These are phyloP conservation scores for Fusarium tupiense DNA, from an alignment of 2,329 filamentous ascomycete genomes.

Conservation along the genomic window DNA sequence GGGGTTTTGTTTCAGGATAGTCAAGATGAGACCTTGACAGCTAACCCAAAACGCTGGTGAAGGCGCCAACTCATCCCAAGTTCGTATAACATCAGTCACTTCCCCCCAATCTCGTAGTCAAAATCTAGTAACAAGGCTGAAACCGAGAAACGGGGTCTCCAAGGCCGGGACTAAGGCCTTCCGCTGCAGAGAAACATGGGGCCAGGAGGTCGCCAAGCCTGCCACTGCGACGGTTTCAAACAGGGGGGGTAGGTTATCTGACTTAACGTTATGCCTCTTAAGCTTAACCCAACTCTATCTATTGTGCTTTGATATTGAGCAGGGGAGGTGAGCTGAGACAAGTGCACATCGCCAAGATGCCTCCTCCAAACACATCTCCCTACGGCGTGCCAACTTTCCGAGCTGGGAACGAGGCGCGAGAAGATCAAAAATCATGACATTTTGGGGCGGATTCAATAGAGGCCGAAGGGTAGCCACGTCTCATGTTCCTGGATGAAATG, in stretches of 20 bases:
- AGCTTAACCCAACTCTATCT: constrained; percentile 9
- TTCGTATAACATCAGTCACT: constrained; percentile 1
- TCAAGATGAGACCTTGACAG: constrained; percentile 20
- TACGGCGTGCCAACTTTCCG: constrained; percentile 12
- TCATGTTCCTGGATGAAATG: constrained; percentile 3
- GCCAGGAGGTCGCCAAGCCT: constrained; percentile 18
- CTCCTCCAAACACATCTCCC: constrained; percentile 15
- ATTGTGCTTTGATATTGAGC: background rate
- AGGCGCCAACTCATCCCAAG: background rate
- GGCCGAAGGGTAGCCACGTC: constrained; percentile 22
- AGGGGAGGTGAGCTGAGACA: constrained; percentile 3
- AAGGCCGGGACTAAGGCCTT: constrained; percentile 24
- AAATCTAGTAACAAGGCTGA: constrained; percentile 11
- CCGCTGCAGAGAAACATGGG: constrained; percentile 14
- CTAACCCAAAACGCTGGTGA: constrained; percentile 21
- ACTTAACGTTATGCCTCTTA: constrained; percentile 18
- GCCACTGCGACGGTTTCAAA: background rate
- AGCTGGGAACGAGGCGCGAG: constrained; percentile 3
- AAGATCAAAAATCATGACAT: constrained; percentile 3
- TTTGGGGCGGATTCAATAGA: background rate
- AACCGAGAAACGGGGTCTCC: constrained; percentile 15
- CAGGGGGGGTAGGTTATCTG: constrained; percentile 2
- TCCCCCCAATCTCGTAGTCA: background rate
- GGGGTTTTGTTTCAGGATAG: constrained; percentile 10
- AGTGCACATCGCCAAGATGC: constrained; percentile 11